These are phyloP conservation scores for Symbiodinium pilosum DNA, from an alignment of 73 alveolate genomes.

Conservation along the genomic window DNA sequence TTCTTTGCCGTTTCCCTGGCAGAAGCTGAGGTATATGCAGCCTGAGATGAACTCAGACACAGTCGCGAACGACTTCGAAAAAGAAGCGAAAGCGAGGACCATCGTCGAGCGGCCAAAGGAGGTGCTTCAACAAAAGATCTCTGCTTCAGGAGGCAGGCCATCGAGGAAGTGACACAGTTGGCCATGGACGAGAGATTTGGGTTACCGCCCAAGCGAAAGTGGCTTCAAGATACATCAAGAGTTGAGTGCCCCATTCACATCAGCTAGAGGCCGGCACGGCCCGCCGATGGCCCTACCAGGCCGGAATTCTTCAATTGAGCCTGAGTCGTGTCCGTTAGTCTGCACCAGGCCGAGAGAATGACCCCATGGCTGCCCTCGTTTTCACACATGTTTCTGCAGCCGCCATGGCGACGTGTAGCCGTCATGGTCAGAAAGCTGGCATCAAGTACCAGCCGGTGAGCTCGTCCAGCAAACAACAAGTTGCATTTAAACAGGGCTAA, in stretches of 20 bases:
- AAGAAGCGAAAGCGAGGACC: constrained; percentile 78
- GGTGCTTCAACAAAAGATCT: neutral
- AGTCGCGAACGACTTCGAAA: constrained; percentile 65
- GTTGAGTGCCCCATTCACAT: too few species aligned
- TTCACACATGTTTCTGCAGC: too few species aligned
- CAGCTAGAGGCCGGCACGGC: neutral
- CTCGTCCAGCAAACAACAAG: too few species aligned
- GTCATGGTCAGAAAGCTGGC: too few species aligned
- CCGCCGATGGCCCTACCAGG: neutral
- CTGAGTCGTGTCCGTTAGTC: too few species aligned
- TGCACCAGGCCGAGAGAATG: too few species aligned
- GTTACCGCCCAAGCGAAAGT: neutral
- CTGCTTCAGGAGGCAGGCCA: constrained; percentile 61
- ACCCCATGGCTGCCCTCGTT: too few species aligned
- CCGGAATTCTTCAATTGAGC: neutral
- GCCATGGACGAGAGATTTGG: constrained; percentile 90
- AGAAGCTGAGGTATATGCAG: constrained; percentile 86
- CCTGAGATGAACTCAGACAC: constrained; percentile 61
- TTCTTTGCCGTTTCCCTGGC: neutral
- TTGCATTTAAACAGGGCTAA: too few species aligned
- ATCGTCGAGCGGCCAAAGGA: neutral
- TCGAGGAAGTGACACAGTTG: constrained; percentile 70
- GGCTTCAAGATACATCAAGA: too few species aligned
- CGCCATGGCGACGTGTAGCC: too few species aligned
- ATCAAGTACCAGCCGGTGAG: too few species aligned